Base-by-base conservation (phyloP, 1,284 basidiomycete species). In the Ceratobasidium sp. region DNA sequence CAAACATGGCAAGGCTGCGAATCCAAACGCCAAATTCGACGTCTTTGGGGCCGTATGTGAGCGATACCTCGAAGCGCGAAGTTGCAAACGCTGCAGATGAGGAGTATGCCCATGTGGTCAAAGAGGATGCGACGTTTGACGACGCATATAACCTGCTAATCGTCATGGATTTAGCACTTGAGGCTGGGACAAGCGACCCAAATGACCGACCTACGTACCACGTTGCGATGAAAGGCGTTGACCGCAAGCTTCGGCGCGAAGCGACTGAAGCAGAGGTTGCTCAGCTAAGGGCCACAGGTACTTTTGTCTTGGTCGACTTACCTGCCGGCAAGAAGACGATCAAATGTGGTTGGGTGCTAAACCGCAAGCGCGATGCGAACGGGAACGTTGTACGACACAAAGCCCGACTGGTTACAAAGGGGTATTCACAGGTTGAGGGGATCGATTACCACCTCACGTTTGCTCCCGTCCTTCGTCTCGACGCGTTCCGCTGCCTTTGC, bases 401-500 rank as follows among this genome's bases (percentile, higher is more conserved):
- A 31, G 47, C 47, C 6, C 28, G 47, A 26, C 31, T 66, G 11
- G 64, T 66, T 1, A 47, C 64, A 5, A 65, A 65, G 17, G 63
- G 63, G 7, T 65, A 47, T 23, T 65, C 63, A n/a, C 63, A 65
- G 26, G 28, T 65, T 6, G 45, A 65, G 11, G 63, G 63, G 0
- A 20, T 65, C 42, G 42, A 65, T 65, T 65, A 65, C 23, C 42
- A 65, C 39, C 45, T 65, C 23, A 65, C 63, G 2, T 65, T 65
- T 33, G 63, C 63, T 26, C 63, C 63, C 4, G 56, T 60, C 5
- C 63, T 65, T 47, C 39, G 45, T n/a, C n/a, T 65, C 3, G 42
- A 65, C 23, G 63, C 63, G 17, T 65, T 65, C 20, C 39, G 63
- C 23, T 49, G 39, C 28, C 39, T 65, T 0, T 47, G 87, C 1